A percentile compares a stretch with the other conserved stretches of the same genome.
These are phyloP conservation scores for Pichia rugopelliculosa DNA, from an alignment of 805 yeast genomes.

Conservation along the genomic window DNA sequence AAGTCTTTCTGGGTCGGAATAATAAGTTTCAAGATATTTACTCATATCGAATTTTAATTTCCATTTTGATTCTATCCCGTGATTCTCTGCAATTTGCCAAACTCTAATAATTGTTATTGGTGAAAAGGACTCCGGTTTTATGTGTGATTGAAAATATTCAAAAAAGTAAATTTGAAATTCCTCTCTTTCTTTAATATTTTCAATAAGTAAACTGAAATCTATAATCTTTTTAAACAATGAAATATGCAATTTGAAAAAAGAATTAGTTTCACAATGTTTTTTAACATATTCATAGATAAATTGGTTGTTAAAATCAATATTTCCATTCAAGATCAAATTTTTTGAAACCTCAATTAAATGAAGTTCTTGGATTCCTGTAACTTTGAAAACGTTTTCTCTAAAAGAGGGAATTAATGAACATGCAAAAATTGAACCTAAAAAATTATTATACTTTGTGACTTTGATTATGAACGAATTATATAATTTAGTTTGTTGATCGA, in stretches of 20 bases:
- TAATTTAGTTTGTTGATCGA: not conserved
- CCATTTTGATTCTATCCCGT: not conserved
- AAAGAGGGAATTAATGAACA: conserved; percentile 2
- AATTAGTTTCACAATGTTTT: not conserved
- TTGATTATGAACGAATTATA: not conserved
- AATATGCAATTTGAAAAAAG: not conserved
- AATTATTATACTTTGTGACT: not conserved
- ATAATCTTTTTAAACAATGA: conserved; percentile 1
- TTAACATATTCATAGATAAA: not conserved
- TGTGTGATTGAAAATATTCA: not conserved
- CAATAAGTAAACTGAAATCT: not conserved
- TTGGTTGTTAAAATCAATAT: not conserved
- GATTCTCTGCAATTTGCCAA: conserved; percentile 1
- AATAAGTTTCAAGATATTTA: not conserved
- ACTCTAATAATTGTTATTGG: not conserved
- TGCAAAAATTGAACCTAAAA: not conserved
- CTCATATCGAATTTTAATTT: not conserved
- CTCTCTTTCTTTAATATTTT: not conserved
- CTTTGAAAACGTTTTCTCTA: not conserved
- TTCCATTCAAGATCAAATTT: not conserved
- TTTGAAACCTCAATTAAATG: not conserved
- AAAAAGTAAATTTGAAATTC: not conserved
- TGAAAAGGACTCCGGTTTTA: not conserved
- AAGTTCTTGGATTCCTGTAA: conserved; percentile 1
- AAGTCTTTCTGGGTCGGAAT: not conserved